phyloP scores from a whole-genome alignment of 169 alveolate genomes.

The Cryptosporidium meleagridis region DNA sequence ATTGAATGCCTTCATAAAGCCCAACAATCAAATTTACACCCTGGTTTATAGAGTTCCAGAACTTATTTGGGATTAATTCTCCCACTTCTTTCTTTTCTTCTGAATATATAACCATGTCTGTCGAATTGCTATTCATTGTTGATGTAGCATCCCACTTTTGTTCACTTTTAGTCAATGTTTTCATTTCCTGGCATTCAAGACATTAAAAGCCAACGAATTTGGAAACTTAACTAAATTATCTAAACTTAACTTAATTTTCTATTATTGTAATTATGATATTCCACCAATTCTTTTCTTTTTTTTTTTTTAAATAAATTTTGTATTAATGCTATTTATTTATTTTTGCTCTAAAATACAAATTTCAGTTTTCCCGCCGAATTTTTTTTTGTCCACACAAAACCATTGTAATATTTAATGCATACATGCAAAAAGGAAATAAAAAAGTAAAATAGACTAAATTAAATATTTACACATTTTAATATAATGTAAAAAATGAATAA shows the following conservation, averaged over 20 bases:
- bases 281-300: background rate
- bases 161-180: background rate
- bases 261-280: background rate
- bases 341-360: slow-evolving; percentile 27
- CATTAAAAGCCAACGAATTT: background rate
- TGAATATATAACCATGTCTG: slow-evolving; percentile 32
- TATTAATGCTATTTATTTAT: background rate
- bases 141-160: background rate
- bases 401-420: slow-evolving; percentile 43
- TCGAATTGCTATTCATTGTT: slow-evolving; percentile 3
- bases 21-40: slow-evolving; percentile 56
- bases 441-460: background rate
- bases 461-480: too few species aligned
- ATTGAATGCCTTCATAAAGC: slow-evolving; percentile 70
- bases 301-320: background rate
- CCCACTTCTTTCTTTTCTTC: background rate
- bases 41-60: slow-evolving; percentile 56
- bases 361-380: slow-evolving; percentile 60
- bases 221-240: background rate
- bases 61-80: slow-evolving; percentile 5
- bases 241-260: background rate
- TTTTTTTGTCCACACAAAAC: slow-evolving; percentile 70
- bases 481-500: background rate
- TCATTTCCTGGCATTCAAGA: background rate
- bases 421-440: slow-evolving; percentile 25